Percentiles rank a stretch among this genome's conserved stretches.
phyloP scores from a whole-genome alignment of 2,329 filamentous ascomycete species.

The Furcasterigmium sp. region DNA sequence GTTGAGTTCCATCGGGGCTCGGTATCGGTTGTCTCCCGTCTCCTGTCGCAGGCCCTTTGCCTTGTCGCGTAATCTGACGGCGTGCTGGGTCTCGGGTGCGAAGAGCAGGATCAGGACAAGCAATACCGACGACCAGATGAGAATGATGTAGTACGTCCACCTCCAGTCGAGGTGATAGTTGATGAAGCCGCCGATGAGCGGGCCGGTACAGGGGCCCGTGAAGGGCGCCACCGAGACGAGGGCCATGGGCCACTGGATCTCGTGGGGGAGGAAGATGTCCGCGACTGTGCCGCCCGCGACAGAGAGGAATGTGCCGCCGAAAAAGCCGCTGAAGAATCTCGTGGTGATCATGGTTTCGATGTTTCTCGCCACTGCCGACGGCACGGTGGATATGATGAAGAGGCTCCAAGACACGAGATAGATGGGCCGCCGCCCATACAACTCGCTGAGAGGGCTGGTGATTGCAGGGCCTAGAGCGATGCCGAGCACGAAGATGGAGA shows the following conservation, averaged over 20 bases:
- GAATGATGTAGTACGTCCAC: conserved; percentile 77
- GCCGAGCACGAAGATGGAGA: conserved; percentile 79
- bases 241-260: conserved; percentile 77
- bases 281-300: conserved; percentile 83
- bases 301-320: conserved; percentile 61
- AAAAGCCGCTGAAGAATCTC: conserved; percentile 71
- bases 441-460: conserved; percentile 61
- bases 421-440: conserved; percentile 78
- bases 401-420: conserved; percentile 71
- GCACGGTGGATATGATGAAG: conserved; percentile 75
- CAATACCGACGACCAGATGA: conserved; percentile 70
- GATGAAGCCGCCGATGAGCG: conserved; percentile 73
- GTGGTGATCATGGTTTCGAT: conserved; percentile 70
- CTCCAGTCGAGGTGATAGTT: conserved; percentile 70
- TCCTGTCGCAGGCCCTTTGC: conserved; percentile 63
- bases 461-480: conserved; percentile 57
- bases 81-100: conserved; percentile 87
- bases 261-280: conserved; percentile 64
- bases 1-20: conserved; percentile 67
- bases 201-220: conserved; percentile 53
- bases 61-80: too few species aligned
- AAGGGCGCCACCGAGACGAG: conserved; percentile 65
- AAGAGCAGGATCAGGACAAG: conserved; percentile 60
- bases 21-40: conserved; percentile 69
- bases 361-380: conserved; percentile 73